These are phyloP conservation scores for Penicillium dipodomyicola DNA, from an alignment of 495 filamentous ascomycete species.

Conservation along the genomic window DNA sequence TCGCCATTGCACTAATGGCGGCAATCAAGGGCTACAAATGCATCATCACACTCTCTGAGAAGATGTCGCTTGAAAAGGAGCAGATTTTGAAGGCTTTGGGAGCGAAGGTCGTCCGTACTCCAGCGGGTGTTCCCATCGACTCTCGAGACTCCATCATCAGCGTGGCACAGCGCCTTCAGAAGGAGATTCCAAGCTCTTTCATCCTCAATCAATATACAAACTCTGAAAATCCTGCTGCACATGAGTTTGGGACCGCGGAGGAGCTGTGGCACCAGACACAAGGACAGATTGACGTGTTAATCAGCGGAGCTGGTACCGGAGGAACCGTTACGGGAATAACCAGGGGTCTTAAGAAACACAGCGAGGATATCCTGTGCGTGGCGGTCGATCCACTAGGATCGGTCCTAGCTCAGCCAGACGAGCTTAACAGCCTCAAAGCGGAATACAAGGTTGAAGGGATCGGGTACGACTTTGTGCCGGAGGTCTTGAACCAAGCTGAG, in stretches of 20 bases:
- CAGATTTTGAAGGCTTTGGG: constrained; percentile 77
- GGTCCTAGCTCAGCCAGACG: constrained; percentile 1
- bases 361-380: neutral
- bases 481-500: constrained; percentile 66
- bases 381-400: constrained; percentile 8
- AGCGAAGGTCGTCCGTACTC: constrained; percentile 85
- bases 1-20: constrained; percentile 5
- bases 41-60: constrained; percentile 67
- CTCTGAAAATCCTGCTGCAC: constrained; percentile 77
- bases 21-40: constrained; percentile 73
- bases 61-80: constrained; percentile 70
- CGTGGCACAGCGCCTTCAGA: constrained; percentile 72
- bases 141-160: constrained; percentile 79
- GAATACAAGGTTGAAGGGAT: constrained; percentile 86
- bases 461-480: constrained; percentile 85
- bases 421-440: neutral
- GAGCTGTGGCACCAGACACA: constrained; percentile 82
- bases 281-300: constrained; percentile 70
- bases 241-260: constrained; percentile 48
- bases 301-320: neutral
- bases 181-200: constrained; percentile 78
- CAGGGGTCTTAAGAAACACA: neutral
- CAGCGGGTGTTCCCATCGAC: constrained; percentile 84
- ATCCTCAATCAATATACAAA: constrained; percentile 90
- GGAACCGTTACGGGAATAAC: neutral